Conservation (phyloP, 2,329 filamentous ascomycete species). For the Penicillium freii region DNA sequence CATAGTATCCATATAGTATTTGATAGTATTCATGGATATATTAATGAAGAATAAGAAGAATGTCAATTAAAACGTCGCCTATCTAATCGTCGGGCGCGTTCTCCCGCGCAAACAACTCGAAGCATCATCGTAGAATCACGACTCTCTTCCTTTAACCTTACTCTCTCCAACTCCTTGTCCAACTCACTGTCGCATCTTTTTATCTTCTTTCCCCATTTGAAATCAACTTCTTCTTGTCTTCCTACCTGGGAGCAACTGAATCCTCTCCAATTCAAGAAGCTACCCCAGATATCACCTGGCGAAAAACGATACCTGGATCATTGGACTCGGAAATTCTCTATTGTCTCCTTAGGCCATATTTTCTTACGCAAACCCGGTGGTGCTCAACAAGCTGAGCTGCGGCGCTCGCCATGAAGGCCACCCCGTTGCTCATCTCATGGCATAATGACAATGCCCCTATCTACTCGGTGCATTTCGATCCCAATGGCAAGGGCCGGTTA, state of each 20-base stretch:
- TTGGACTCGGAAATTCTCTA: conserved; percentile 6
- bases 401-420: conserved; percentile 75
- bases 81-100: conserved; percentile 31
- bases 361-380: conserved; percentile 3
- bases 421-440: conserved; percentile 96
- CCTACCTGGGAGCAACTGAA: neutral
- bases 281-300: conserved; percentile 7
- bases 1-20: neutral
- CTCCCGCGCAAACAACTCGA: conserved; percentile 27
- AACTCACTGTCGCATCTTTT: neutral
- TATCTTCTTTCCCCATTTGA: neutral
- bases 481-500: conserved; percentile 82
- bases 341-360: conserved; percentile 1
- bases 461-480: conserved; percentile 96
- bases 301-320: conserved; percentile 7
- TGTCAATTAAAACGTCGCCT: neutral
- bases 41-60: neutral
- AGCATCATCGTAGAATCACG: conserved; percentile 27
- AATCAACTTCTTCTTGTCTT: neutral
- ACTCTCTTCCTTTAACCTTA: conserved; percentile 7
- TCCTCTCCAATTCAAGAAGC: conserved; percentile 3
- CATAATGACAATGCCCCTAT: conserved; percentile 96
- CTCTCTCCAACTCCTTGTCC: neutral
- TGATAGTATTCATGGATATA: neutral
- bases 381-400: conserved; percentile 26